Conservation (phyloP, 306 rosid species). For the Pyrus communis region DNA sequence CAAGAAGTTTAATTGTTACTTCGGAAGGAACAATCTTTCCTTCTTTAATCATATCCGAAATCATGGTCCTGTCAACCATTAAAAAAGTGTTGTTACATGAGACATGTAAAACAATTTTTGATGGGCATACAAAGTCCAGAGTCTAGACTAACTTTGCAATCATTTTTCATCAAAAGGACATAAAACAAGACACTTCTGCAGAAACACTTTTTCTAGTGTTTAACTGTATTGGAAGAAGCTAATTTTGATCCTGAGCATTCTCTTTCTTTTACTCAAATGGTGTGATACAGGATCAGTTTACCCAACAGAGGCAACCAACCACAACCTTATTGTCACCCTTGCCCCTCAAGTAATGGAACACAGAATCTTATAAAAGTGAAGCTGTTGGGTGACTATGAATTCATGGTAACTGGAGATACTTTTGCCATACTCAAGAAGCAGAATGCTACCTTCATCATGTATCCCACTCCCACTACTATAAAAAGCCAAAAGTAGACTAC, state of each 20-base stretch:
- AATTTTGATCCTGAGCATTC: not conserved
- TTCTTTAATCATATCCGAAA: conserved; percentile 87
- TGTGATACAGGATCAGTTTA: not conserved
- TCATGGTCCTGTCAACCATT: conserved; percentile 68
- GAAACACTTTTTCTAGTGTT: not conserved
- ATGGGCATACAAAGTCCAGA: not conserved
- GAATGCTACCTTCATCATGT: not conserved
- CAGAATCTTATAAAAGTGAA: not conserved
- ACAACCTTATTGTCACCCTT: not conserved
- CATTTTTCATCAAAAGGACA: not conserved
- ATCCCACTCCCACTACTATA: not conserved
- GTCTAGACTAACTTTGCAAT: not conserved
- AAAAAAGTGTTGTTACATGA: conserved; percentile 14
- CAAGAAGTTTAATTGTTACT: conserved; percentile 89
- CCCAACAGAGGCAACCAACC: not conserved
- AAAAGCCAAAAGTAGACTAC: not conserved
- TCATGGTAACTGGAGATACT: not conserved
- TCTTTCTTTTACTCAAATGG: not conserved
- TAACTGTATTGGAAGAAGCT: not conserved
- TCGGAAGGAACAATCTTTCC: conserved; percentile 95
- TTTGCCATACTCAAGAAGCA: not conserved
- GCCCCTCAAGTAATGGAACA: not conserved
- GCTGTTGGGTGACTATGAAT: not conserved
- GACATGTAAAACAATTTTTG: not conserved
- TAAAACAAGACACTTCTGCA: not conserved